phyloP scores from a whole-genome alignment of 2,329 filamentous ascomycete genomes.

The Samsoniella hepiali region DNA sequence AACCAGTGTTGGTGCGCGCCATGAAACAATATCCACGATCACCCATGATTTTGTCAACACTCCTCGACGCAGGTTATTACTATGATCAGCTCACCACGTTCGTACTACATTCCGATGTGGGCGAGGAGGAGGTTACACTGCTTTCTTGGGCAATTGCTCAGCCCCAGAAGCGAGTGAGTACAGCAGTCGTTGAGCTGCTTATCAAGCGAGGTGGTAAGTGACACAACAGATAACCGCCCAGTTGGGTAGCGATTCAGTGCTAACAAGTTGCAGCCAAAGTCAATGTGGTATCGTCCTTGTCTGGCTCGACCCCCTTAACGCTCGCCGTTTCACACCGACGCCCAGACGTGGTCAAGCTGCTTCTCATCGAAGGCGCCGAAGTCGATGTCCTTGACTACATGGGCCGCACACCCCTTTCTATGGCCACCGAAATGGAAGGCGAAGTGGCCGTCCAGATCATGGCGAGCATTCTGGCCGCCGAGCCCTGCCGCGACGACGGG shows the following conservation, averaged over 20 bases:
- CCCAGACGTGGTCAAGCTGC: slow-evolving; percentile 53
- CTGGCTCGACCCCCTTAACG: slow-evolving; percentile 56
- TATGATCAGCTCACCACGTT: slow-evolving; percentile 50
- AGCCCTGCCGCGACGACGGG: slow-evolving; percentile 59
- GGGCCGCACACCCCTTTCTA: slow-evolving; percentile 57
- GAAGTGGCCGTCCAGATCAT: slow-evolving; percentile 53
- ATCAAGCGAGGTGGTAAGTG: slow-evolving; percentile 43
- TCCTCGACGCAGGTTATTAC: slow-evolving; percentile 58
- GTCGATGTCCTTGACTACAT: slow-evolving; percentile 55
- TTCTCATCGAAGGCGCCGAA: slow-evolving; percentile 58
- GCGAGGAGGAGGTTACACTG: slow-evolving; percentile 54
- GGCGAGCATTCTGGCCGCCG: slow-evolving; percentile 51
- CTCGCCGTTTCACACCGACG: slow-evolving; percentile 55
- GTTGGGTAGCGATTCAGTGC: slow-evolving; percentile 4
- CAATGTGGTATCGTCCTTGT: slow-evolving; percentile 51
- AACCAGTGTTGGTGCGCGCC: slow-evolving; percentile 51
- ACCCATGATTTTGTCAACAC: slow-evolving; percentile 46
- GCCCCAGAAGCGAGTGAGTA: slow-evolving; percentile 61
- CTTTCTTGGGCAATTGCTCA: slow-evolving; percentile 61
- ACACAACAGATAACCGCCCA: slow-evolving; percentile 18
- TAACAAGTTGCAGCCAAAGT: slow-evolving; percentile 46
- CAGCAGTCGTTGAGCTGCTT: slow-evolving; percentile 53
- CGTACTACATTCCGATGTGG: slow-evolving; percentile 43
- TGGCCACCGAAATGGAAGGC: slow-evolving; percentile 55
- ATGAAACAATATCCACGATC: slow-evolving; percentile 55